Percentiles rank a stretch among this genome's conserved stretches.
Conservation (phyloP, 2,329 filamentous ascomycete genomes). For the Fusarium sp. region DNA sequence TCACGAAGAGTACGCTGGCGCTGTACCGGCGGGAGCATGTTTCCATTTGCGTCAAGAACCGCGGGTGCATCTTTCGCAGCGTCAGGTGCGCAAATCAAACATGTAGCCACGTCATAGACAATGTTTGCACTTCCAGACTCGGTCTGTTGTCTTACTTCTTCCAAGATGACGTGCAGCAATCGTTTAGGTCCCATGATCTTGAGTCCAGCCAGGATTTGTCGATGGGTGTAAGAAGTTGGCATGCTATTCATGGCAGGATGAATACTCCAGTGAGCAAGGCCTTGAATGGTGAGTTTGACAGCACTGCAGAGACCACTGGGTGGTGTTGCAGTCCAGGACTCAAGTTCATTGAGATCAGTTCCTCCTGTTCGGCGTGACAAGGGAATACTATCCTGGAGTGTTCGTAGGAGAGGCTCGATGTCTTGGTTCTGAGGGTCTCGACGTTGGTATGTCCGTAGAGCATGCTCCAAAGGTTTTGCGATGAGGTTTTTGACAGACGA, state of each 20-base stretch:
- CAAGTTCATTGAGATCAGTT: conserved; percentile 73
- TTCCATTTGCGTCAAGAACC: conserved; percentile 50
- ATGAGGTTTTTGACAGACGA: conserved; percentile 77
- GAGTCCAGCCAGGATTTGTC: conserved; percentile 71
- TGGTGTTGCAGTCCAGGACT: conserved; percentile 70
- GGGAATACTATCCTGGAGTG: conserved; percentile 69
- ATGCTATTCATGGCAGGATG: conserved; percentile 65
- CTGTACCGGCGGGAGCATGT: conserved; percentile 54
- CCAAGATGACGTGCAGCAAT: conserved; percentile 70
- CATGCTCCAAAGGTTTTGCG: conserved; percentile 74
- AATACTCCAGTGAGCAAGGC: conserved; percentile 74
- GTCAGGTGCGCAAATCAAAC: conserved; percentile 76
- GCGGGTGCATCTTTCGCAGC: conserved; percentile 57
- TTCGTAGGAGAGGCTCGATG: conserved; percentile 74
- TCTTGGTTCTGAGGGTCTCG: conserved; percentile 75
- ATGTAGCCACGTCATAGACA: conserved; percentile 75
- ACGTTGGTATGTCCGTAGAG: conserved; percentile 73
- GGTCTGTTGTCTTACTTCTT: conserved; percentile 73
- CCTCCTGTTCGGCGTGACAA: conserved; percentile 70
- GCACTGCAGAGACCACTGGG: conserved; percentile 67
- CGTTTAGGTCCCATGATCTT: conserved; percentile 71
- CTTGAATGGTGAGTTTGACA: conserved; percentile 70
- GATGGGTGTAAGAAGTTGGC: conserved; percentile 77
- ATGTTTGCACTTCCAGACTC: conserved; percentile 68
- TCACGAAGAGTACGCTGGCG: conserved; percentile 68